These are phyloP conservation scores for Echites panduratus DNA, from an alignment of 257 asterid species.

Conservation along the genomic window DNA sequence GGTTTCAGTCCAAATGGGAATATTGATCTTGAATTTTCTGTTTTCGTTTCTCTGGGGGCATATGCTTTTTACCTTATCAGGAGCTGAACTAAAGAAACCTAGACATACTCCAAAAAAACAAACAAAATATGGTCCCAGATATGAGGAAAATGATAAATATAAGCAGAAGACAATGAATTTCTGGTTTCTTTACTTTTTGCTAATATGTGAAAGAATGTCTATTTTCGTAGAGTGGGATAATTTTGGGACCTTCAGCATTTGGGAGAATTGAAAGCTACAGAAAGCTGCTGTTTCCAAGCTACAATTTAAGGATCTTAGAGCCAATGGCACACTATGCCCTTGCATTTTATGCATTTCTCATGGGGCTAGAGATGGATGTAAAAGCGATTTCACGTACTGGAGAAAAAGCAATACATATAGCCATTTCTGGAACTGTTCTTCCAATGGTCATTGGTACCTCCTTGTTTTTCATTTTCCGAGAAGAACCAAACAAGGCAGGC, in stretches of 20 bases:
- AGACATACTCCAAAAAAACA: not conserved
- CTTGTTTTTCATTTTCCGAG: slow-evolving; percentile 30
- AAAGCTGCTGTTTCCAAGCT: slow-evolving; percentile 50
- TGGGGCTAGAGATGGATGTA: slow-evolving; percentile 69
- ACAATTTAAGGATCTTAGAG: slow-evolving; percentile 54
- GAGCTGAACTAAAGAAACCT: not conserved
- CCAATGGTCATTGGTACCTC: slow-evolving; percentile 51
- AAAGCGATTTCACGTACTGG: slow-evolving; percentile 45
- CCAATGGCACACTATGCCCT: slow-evolving; percentile 84
- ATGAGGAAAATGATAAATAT: not conserved
- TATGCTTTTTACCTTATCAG: not conserved
- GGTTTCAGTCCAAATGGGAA: too few relatives aligned
- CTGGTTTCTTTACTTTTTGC: not conserved
- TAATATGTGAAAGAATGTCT: slow-evolving; percentile 7
- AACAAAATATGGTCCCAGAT: not conserved
- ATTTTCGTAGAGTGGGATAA: slow-evolving; percentile 61
- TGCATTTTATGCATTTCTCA: slow-evolving; percentile 59
- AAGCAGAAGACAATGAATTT: not conserved
- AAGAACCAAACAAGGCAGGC: slow-evolving; percentile 22
- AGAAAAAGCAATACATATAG: slow-evolving; percentile 45
- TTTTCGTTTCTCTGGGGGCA: too few relatives aligned
- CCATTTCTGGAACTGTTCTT: slow-evolving; percentile 46
- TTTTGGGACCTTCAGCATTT: slow-evolving; percentile 67
- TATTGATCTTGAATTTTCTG: not conserved
- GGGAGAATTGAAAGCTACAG: slow-evolving; percentile 39